These are phyloP conservation scores for Umbelopsis sp. DNA, from an alignment of 192 early-diverging fungal genomes.

Conservation along the genomic window DNA sequence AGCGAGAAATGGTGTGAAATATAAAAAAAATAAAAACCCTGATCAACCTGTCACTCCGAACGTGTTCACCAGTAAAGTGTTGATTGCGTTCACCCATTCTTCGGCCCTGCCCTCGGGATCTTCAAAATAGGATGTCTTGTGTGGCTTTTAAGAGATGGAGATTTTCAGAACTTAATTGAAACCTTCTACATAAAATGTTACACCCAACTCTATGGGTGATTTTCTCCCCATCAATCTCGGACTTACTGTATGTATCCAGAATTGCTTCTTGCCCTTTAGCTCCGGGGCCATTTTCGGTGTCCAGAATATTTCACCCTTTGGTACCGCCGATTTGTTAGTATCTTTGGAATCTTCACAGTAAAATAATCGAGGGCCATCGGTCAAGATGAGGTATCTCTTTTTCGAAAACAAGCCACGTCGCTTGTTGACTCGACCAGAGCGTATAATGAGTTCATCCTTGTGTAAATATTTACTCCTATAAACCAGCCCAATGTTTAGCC, in stretches of 20 bases:
- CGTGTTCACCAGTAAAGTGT: conserved; percentile 44
- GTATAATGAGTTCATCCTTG: conserved; percentile 62
- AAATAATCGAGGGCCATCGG: conserved; percentile 66
- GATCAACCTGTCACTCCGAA: conserved; percentile 42
- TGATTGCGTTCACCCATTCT: conserved; percentile 55
- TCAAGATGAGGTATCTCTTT: conserved; percentile 65
- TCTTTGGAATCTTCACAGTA: conserved; percentile 65
- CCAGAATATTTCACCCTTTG: conserved; percentile 67
- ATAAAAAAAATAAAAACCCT: too few relatives aligned
- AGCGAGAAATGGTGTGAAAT: too few relatives aligned
- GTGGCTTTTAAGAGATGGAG: conserved; percentile 31
- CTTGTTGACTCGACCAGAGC: conserved; percentile 58
- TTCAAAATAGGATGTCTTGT: conserved; percentile 63
- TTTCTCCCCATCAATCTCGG: neutral
- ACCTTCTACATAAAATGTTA: neutral
- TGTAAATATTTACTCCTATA: conserved; percentile 45
- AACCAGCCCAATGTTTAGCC: neutral
- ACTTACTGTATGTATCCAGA: conserved; percentile 65
- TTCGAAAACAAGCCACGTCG: conserved; percentile 61
- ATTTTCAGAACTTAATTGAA: neutral
- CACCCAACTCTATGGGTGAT: neutral
- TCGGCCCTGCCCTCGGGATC: conserved; percentile 47
- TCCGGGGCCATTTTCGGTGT: conserved; percentile 58
- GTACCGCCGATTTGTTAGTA: conserved; percentile 23
- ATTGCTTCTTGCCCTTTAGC: conserved; percentile 60